Evolutionary conservation across 305 asterid species (phyloP).

Genomic region (Solanum aculeatissimum): DNA sequence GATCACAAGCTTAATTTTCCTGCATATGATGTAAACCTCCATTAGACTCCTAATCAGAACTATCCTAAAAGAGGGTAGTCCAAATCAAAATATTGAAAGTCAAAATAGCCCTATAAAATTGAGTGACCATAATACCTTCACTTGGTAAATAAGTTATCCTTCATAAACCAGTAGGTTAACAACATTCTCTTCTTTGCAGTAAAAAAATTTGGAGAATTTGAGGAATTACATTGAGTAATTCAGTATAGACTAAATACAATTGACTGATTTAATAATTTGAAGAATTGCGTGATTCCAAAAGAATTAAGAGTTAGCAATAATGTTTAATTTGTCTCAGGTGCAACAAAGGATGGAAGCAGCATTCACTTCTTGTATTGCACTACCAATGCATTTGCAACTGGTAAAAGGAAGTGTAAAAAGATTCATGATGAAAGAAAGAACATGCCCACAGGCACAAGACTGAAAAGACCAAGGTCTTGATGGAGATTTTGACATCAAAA

Average conservation of each 20-base stretch:
- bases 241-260: not conserved
- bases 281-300: not conserved
- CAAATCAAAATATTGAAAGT: not conserved
- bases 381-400: conserved; percentile 54
- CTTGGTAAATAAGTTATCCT: not conserved
- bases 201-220: not conserved
- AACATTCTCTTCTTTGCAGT: not conserved
- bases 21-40: conserved; percentile 13
- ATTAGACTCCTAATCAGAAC: not conserved
- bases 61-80: not conserved
- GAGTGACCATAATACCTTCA: not conserved
- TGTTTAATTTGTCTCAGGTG: conserved; percentile 32
- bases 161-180: not conserved
- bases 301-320: not conserved
- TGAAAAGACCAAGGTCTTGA: conserved; percentile 59
- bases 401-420: conserved; percentile 70
- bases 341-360: conserved; percentile 69
- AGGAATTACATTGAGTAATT: not conserved
- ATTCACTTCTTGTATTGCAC: conserved; percentile 46
- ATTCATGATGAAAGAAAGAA: conserved; percentile 21
- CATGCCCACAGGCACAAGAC: conserved; percentile 87
- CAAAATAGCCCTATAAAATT: not conserved
- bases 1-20: conserved; percentile 66
- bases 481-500: conserved; percentile 43
- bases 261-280: not conserved